Evolutionary conservation across 345 rosid species (phyloP).

Genomic region (Arabis hirsuta): DNA sequence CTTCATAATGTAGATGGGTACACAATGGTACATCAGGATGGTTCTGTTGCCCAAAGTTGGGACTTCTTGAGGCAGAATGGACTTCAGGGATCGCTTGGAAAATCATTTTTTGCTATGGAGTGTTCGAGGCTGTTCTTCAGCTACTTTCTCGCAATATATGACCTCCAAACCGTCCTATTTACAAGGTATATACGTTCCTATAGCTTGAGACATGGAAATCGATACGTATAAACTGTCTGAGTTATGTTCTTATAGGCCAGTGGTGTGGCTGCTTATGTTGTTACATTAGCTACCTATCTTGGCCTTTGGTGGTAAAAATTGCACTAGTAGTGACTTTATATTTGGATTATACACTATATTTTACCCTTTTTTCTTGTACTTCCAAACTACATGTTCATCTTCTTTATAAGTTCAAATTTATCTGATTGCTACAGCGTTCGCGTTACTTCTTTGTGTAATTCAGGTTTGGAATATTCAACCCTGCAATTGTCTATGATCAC

Average conservation of each 20-base stretch:
- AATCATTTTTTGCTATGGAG: constrained; percentile 73
- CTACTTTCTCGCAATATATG: no score
- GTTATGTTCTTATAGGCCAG: constrained; percentile 63
- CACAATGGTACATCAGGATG: constrained; percentile 93
- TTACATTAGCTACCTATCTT: constrained; percentile 75
- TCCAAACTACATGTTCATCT: background rate
- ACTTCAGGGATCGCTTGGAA: constrained; percentile 75
- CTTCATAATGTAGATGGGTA: no score
- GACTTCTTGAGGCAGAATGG: constrained; percentile 65
- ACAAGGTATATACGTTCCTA: constrained; percentile 61
- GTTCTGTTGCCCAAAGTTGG: constrained; percentile 63
- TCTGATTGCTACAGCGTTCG: background rate
- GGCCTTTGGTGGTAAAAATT: constrained; percentile 92
- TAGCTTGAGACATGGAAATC: background rate
- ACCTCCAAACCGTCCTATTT: constrained; percentile 87
- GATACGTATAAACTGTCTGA: background rate
- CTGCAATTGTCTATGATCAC: constrained; percentile 84
- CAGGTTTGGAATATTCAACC: constrained; percentile 96
- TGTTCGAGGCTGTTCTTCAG: constrained; percentile 92
- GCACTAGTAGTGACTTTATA: background rate
- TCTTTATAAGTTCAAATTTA: background rate
- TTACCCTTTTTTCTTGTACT: no score
- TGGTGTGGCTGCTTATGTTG: constrained; percentile 81
- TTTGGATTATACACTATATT: background rate
- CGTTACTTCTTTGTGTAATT: constrained; percentile 32